These are phyloP conservation scores for Cenchrus americanus DNA, from an alignment of 176 grass and related monocot species.

Conservation along the genomic window DNA sequence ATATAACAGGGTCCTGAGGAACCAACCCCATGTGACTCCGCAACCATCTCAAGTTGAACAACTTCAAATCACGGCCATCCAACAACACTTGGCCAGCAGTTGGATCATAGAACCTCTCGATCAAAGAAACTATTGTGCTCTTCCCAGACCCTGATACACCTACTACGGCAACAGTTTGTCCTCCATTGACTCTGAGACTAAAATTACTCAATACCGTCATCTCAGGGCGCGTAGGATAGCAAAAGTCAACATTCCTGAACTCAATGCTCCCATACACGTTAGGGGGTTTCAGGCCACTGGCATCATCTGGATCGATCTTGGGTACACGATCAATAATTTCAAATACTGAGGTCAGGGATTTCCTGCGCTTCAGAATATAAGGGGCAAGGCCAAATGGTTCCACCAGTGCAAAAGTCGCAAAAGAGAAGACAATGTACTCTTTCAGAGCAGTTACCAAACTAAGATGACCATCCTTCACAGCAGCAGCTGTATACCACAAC, in stretches of 20 bases:
- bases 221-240: slow-evolving; percentile 84
- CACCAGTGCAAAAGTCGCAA: slow-evolving; percentile 85
- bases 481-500: slow-evolving; percentile 84
- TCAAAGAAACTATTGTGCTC: slow-evolving; percentile 90
- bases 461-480: slow-evolving; percentile 66
- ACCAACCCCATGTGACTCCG: slow-evolving; percentile 91
- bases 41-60: slow-evolving; percentile 97
- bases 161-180: slow-evolving; percentile 93
- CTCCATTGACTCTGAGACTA: slow-evolving; percentile 85
- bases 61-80: slow-evolving; percentile 90
- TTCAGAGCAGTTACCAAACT: slow-evolving; percentile 80
- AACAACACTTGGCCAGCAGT: slow-evolving; percentile 81
- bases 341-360: slow-evolving; percentile 83
- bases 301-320: slow-evolving; percentile 95
- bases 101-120: slow-evolving; percentile 95
- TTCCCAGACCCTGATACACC: slow-evolving; percentile 96
- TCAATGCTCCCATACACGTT: slow-evolving; percentile 98
- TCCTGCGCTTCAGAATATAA: slow-evolving; percentile 88
- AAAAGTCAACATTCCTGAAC: slow-evolving; percentile 89
- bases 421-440: slow-evolving; percentile 98
- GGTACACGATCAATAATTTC: slow-evolving; percentile 88
- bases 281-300: slow-evolving; percentile 83
- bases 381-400: slow-evolving; percentile 98
- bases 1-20: slow-evolving; percentile 98
- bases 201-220: slow-evolving; percentile 92